Evolutionary conservation across 768 basidiomycete genomes (phyloP).

Genomic region (Mycena albidolilacea): DNA sequence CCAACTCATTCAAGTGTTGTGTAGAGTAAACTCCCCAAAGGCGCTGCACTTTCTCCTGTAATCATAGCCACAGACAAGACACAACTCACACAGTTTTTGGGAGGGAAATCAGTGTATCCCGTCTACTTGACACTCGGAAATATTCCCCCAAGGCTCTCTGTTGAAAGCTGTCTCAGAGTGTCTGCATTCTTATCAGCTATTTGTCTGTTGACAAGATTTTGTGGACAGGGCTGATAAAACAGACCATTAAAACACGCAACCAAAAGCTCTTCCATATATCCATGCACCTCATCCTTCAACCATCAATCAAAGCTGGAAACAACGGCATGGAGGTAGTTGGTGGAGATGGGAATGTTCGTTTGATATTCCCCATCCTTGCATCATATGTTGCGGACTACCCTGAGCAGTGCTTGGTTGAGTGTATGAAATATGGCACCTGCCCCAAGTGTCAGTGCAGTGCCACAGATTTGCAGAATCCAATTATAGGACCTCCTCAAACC

Average conservation of each 20-base stretch:
- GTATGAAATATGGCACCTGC: constrained; percentile 39
- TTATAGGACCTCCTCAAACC: not conserved
- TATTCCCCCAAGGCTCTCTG: not conserved
- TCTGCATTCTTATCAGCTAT: not conserved
- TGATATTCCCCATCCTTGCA: constrained; percentile 9
- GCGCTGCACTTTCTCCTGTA: constrained; percentile 5
- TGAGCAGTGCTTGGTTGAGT: constrained; percentile 56
- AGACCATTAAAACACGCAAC: constrained; percentile 16
- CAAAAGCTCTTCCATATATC: constrained; percentile 48
- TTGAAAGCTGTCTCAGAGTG: not conserved
- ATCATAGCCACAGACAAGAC: too few relatives aligned
- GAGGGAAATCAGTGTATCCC: not conserved
- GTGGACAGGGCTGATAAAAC: constrained; percentile 29
- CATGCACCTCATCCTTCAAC: constrained; percentile 49
- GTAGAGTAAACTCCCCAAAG: constrained; percentile 2
- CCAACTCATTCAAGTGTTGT: not conserved
- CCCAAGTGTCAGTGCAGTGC: constrained; percentile 42
- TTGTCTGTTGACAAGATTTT: not conserved
- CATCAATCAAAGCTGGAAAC: constrained; percentile 44
- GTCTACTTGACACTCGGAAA: not conserved
- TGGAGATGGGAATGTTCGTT: constrained; percentile 47
- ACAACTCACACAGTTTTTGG: not conserved
- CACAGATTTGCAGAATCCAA: constrained; percentile 24
- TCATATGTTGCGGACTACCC: constrained; percentile 49
- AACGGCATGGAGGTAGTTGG: constrained; percentile 52